Conservation (phyloP, 768 basidiomycete genomes). For the Coprinopsis marcescibilis region DNA sequence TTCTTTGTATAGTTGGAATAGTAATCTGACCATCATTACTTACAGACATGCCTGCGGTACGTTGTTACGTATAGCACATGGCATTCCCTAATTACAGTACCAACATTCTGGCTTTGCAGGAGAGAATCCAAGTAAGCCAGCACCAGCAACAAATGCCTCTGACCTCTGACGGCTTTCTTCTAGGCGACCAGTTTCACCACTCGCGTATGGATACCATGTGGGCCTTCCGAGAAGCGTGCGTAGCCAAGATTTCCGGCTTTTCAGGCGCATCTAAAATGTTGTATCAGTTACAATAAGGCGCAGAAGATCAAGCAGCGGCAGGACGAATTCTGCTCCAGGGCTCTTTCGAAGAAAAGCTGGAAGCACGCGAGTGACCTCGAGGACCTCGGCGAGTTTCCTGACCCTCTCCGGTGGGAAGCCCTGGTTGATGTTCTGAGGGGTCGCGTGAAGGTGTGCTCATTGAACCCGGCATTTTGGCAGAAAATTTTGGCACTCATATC, state of each 20-base stretch:
- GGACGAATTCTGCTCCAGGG: slow-evolving; percentile 59
- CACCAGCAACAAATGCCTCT: background rate
- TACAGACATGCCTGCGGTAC: slow-evolving; percentile 52
- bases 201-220: slow-evolving; percentile 69
- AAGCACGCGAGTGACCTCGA: too few relatives aligned
- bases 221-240: slow-evolving; percentile 62
- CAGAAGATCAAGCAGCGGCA: slow-evolving; percentile 60
- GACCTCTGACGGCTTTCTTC: background rate
- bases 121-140: slow-evolving; percentile 49
- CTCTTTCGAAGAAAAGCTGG: slow-evolving; percentile 40
- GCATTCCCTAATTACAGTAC: background rate
- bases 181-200: slow-evolving; percentile 29
- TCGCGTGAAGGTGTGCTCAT: slow-evolving; percentile 53
- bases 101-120: slow-evolving; percentile 25
- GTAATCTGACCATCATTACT: background rate
- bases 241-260: background rate
- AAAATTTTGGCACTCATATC: background rate
- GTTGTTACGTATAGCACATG: slow-evolving; percentile 14
- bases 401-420: slow-evolving; percentile 73
- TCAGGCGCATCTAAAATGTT: background rate
- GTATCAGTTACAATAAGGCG: slow-evolving; percentile 53
- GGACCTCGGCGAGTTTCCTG: slow-evolving; percentile 54
- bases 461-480: too few relatives aligned
- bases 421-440: slow-evolving; percentile 76
- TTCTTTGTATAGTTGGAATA: background rate